phyloP scores from a whole-genome alignment of 2,329 filamentous ascomycete genomes.

The Stachybotrys chlorohalonatus region DNA sequence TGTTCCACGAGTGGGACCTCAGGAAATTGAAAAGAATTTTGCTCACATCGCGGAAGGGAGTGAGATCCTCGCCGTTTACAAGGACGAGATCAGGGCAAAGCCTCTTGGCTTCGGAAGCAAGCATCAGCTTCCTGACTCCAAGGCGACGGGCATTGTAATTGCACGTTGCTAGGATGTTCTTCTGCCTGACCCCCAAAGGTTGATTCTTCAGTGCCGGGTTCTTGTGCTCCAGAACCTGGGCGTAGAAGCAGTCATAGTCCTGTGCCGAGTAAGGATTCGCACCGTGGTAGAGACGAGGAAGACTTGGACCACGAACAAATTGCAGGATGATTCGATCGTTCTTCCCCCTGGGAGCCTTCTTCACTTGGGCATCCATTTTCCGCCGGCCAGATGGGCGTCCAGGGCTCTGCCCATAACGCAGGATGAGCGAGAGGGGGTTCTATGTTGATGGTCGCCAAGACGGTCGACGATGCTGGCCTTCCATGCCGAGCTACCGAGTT shows the following conservation, averaged over 20 bases:
- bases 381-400: background rate
- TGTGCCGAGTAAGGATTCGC: constrained; percentile 15
- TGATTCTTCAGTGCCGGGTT: constrained; percentile 62
- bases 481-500: background rate
- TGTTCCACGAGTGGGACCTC: constrained; percentile 66
- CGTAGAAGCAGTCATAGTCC: constrained; percentile 92
- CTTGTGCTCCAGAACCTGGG: constrained; percentile 77
- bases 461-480: background rate
- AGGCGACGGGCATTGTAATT: constrained; percentile 80
- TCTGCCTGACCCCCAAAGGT: constrained; percentile 82
- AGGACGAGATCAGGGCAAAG: constrained; percentile 79
- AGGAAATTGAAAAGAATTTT: constrained; percentile 72
- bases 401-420: background rate
- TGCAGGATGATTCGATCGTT: constrained; percentile 68
- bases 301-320: constrained; percentile 49
- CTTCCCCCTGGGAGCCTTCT: constrained; percentile 32
- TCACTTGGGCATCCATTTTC: background rate
- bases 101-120: constrained; percentile 71
- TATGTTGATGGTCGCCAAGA: background rate
- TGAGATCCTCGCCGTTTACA: constrained; percentile 78
- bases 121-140: constrained; percentile 75
- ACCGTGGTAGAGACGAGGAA: constrained; percentile 2
- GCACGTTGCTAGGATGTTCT: constrained; percentile 86
- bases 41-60: constrained; percentile 75
- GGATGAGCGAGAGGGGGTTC: background rate